These are phyloP conservation scores for Nemania bipapillata DNA, from an alignment of 2,329 filamentous ascomycete species.

Conservation along the genomic window DNA sequence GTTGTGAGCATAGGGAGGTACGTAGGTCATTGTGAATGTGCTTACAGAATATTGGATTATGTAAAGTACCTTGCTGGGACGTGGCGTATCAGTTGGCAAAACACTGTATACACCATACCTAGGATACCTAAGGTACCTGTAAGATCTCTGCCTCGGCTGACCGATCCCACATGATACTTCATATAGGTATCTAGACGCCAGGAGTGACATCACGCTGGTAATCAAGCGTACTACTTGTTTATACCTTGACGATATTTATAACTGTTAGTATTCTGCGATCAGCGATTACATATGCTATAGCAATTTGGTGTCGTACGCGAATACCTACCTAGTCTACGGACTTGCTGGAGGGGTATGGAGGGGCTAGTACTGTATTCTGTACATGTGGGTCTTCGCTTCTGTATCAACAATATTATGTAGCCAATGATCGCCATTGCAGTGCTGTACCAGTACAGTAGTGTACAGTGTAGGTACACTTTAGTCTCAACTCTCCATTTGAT, in stretches of 20 bases:
- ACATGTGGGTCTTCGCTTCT: neutral
- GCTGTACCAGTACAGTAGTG: neutral
- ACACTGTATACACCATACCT: neutral
- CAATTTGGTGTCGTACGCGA: neutral
- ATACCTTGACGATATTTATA: neutral
- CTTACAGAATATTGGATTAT: no score
- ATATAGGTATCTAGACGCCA: no score
- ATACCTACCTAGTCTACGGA: neutral
- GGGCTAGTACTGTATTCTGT: constrained; percentile 17
- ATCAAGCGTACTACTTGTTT: neutral
- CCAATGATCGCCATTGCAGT: neutral
- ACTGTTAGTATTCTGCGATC: neutral
- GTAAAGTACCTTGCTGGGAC: no score
- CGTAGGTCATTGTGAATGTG: no score
- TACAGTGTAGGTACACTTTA: neutral
- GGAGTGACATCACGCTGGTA: neutral
- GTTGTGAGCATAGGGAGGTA: no score
- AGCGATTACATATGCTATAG: neutral
- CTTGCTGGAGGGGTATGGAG: constrained; percentile 31
- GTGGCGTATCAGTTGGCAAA: neutral
- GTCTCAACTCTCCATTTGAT: neutral
- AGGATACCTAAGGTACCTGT: neutral
- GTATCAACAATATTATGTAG: neutral
- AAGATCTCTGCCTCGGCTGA: neutral
- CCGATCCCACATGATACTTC: neutral